phyloP scores from a whole-genome alignment of 1,284 basidiomycete genomes.

The Tausonia pullulans region DNA sequence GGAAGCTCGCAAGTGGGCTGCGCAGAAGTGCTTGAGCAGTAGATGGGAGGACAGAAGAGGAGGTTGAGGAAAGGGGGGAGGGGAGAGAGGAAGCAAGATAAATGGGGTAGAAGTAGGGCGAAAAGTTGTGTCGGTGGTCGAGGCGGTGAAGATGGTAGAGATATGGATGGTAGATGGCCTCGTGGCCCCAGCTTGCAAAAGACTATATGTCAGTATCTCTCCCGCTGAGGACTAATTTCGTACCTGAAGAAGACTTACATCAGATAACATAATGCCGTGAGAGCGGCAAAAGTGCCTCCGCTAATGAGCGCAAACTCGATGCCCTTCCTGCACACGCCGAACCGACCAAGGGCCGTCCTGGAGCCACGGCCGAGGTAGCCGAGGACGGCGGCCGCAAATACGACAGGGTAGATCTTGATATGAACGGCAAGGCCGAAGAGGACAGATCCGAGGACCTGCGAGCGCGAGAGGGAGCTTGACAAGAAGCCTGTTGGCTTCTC shows the following conservation, averaged over 20 bases:
- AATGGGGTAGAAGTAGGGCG: constrained; percentile 88
- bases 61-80: background rate
- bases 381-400: constrained; percentile 72
- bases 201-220: background rate
- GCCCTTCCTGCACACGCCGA: constrained; percentile 25
- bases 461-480: constrained; percentile 30
- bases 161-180: constrained; percentile 85
- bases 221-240: background rate
- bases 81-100: constrained; percentile 48
- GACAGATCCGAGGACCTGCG: constrained; percentile 43
- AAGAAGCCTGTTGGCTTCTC: constrained; percentile 12
- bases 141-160: constrained; percentile 82
- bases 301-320: constrained; percentile 59
- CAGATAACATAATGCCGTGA: constrained; percentile 58
- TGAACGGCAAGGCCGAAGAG: constrained; percentile 69
- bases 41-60: constrained; percentile 32
- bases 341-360: constrained; percentile 24
- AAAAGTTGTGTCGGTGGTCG: constrained; percentile 97
- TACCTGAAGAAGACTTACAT: constrained; percentile 46
- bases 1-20: constrained; percentile 31
- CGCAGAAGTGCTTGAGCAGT: constrained; percentile 3
- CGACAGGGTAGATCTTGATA: constrained; percentile 91
- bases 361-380: constrained; percentile 45
- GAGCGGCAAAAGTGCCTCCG: constrained; percentile 52
- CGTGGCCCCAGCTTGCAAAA: constrained; percentile 68